phyloP scores from a whole-genome alignment of 257 asterid genomes.

The Ophiorrhiza pumila region DNA sequence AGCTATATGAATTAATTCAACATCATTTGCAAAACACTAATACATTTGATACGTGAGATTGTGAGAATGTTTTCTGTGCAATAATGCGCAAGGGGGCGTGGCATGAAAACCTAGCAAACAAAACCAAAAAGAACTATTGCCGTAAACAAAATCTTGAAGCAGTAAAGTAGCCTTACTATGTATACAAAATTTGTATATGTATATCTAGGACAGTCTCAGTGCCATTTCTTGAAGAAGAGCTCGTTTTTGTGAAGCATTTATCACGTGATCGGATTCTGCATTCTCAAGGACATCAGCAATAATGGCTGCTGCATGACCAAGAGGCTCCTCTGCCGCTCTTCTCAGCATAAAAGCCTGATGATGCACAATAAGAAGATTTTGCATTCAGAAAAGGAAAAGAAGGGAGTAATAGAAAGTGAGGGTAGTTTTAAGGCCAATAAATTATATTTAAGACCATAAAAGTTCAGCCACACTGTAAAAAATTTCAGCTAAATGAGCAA shows the following conservation, averaged over 20 bases:
- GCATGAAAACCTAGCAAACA: not conserved
- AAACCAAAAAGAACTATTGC: not conserved
- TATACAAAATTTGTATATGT: not conserved
- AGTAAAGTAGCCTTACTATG: not conserved
- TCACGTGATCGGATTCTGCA: constrained; percentile 77
- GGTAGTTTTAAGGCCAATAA: not conserved
- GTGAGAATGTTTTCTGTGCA: not conserved
- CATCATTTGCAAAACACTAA: not conserved
- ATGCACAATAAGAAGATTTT: not conserved
- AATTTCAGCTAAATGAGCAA: not conserved
- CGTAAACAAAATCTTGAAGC: not conserved
- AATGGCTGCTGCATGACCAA: constrained; percentile 95
- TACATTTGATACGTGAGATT: not conserved
- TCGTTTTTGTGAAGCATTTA: constrained; percentile 78
- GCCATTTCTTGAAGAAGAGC: constrained; percentile 98
- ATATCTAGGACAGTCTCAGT: constrained; percentile 58
- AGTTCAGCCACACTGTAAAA: too few relatives aligned
- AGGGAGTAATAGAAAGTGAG: too few relatives aligned
- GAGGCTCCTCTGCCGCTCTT: constrained; percentile 98
- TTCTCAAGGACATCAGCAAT: constrained; percentile 86
- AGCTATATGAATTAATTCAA: not conserved
- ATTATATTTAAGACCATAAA: not conserved
- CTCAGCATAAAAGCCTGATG: constrained; percentile 89
- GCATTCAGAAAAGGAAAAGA: not conserved
- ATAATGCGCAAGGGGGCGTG: not conserved